These are phyloP conservation scores for Ophiostoma himal-ulmi DNA, from an alignment of 2,329 filamentous ascomycete genomes.

Conservation along the genomic window DNA sequence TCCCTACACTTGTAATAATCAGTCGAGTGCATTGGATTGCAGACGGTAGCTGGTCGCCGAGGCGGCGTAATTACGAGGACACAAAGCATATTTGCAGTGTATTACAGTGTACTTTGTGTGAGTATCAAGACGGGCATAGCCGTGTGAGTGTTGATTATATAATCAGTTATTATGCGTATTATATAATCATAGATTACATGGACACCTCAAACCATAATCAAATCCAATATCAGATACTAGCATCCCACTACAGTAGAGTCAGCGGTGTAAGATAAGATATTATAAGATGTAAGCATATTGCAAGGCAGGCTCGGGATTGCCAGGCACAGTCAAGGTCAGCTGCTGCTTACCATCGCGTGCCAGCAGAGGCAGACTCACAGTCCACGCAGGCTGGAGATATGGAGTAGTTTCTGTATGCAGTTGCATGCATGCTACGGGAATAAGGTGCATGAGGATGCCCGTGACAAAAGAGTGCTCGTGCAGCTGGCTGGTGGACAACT, in stretches of 20 bases:
- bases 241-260: background rate
- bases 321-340: background rate
- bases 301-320: background rate
- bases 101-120: background rate
- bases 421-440: background rate
- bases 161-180: background rate
- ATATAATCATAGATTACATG: background rate
- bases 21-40: background rate
- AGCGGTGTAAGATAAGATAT: background rate
- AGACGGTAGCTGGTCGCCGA: background rate
- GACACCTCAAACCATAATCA: too few relatives aligned
- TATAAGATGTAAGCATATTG: background rate
- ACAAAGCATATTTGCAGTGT: background rate
- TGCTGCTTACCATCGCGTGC: background rate
- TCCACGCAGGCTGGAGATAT: too few relatives aligned
- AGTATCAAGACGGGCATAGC: background rate
- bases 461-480: background rate
- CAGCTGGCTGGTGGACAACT: background rate
- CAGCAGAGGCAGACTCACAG: too few relatives aligned
- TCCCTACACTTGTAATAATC: background rate
- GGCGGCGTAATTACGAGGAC: background rate
- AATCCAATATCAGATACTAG: too few relatives aligned
- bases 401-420: too few relatives aligned
- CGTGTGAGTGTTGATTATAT: background rate
- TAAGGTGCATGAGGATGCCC: background rate